Conservation (phyloP, 75 land plant species). For the Gnetum montanum region DNA sequence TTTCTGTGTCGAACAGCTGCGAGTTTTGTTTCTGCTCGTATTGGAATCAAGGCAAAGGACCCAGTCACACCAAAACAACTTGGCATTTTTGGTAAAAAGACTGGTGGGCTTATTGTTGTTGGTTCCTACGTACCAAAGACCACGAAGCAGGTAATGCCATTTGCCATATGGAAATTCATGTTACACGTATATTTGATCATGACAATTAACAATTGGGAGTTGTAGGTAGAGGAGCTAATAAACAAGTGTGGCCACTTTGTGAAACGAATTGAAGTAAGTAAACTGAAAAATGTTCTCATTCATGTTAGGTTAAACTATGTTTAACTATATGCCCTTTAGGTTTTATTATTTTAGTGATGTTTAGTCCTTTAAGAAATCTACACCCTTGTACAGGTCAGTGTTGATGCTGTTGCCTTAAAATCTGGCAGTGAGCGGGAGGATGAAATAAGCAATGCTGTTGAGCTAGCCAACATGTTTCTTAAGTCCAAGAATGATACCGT, state of each 20-base stretch:
- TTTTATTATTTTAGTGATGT: background rate
- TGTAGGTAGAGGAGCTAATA: slow-evolving; percentile 82
- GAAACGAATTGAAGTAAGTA: slow-evolving; percentile 59
- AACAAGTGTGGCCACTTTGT: slow-evolving; percentile 38
- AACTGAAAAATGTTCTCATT: background rate
- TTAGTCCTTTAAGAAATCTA: background rate
- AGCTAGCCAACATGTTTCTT: slow-evolving; percentile 60
- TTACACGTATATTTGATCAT: background rate
- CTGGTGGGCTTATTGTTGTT: slow-evolving; percentile 85
- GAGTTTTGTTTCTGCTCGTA: slow-evolving; percentile 90
- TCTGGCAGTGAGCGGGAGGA: slow-evolving; percentile 54
- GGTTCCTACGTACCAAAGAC: slow-evolving; percentile 99
- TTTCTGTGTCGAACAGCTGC: slow-evolving; percentile 98
- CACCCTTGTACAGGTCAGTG: slow-evolving; percentile 73
- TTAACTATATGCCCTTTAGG: background rate
- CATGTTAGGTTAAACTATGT: background rate
- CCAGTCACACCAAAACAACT: slow-evolving; percentile 67
- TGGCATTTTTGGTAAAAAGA: slow-evolving; percentile 35
- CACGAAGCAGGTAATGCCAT: slow-evolving; percentile 98
- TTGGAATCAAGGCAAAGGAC: slow-evolving; percentile 70
- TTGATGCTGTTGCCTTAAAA: slow-evolving; percentile 60
- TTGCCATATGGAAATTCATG: background rate
- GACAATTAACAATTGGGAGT: background rate
- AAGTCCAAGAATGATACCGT: slow-evolving; percentile 67
- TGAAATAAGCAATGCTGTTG: slow-evolving; percentile 53